Evolutionary conservation across 2,329 filamentous ascomycete species (phyloP), one percentile per base, ranked within the genome.

Genomic region (Nannizziopsis barbatae): DNA sequence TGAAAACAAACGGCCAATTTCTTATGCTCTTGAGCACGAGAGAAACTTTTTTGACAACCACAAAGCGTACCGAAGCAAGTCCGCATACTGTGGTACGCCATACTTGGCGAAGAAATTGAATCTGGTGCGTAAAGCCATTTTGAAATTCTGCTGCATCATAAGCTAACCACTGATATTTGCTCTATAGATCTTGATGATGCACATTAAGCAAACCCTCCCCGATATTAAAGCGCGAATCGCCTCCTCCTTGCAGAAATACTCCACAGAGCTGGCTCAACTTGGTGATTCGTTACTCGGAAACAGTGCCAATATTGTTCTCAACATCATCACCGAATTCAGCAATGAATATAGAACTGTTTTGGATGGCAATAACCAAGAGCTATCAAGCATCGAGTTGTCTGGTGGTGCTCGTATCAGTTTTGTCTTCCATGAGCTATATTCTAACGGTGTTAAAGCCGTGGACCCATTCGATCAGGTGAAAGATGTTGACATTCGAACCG

Each of bases 331-430:
- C 36, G 92, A 98, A 69, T 98, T 98, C 65, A 89, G 86, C 58
- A 95, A 94, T 62, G 92, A 98, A 66, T 98, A 94, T 79, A 81
- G 90, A 59, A 95, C 89, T 17, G 87, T 98, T 17, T 71, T 98
- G 52, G 93, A 98, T 58, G 92, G 92, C 58, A 95, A 95, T 71
- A 96, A 93, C 70, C 87, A 87, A 55, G 92, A 98, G 67, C 75
- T 98, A 3, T 96, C 92, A 18, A 95, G 87, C 69, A 79, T 85
- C 1, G 92, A 98, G 67, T 76, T 98, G 53, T 96, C 92, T 5
- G 92, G 92, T 54, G 92, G 92, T 72, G 92, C 92, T 47, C 84
- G 92, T 79, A 98, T 98, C 66, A 95, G 88, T 65, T 98, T 98
- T 63, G 92, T 98, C 40, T 98, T 96, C 77, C 92, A 98, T 70